phyloP scores from a whole-genome alignment of 78 protist species.

The Diacronema lutheri region DNA sequence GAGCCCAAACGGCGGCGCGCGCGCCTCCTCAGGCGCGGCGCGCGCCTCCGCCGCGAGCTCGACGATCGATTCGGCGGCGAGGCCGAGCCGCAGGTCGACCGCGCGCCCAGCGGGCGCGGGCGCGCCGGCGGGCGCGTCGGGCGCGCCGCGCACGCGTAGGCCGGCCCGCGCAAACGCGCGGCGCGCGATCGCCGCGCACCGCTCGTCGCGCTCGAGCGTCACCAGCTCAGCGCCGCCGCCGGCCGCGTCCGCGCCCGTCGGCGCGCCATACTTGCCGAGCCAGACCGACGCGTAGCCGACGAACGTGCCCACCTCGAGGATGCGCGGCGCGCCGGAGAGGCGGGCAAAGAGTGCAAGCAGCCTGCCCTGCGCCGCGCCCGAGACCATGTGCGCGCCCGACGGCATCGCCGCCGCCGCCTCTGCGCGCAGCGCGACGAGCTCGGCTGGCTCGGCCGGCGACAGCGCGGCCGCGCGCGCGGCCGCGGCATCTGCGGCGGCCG shows the following conservation, averaged over 20 bases:
- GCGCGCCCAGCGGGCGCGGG: not conserved
- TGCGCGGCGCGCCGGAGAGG: not conserved
- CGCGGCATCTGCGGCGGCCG: too few relatives aligned
- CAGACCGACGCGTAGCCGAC: not conserved
- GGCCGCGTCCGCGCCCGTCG: too few relatives aligned
- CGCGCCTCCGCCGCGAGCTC: not conserved
- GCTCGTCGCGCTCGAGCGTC: not conserved
- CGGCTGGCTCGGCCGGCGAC: not conserved
- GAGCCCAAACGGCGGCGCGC: not conserved
- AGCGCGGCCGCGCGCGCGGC: too few relatives aligned
- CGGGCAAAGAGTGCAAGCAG: not conserved
- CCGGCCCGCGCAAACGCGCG: too few relatives aligned
- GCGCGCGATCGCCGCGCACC: not conserved
- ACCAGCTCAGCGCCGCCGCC: not conserved
- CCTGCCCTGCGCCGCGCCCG: not conserved
- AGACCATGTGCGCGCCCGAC: not conserved
- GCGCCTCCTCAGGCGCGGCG: not conserved
- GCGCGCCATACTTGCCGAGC: not conserved
- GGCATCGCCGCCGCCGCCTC: not conserved
- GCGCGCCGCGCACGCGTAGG: too few relatives aligned
- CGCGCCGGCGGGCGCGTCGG: too few relatives aligned
- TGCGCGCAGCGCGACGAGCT: not conserved
- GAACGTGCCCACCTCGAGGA: constrained; percentile 9
- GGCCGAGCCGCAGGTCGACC: not conserved
- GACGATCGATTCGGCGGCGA: not conserved